phyloP scores from a whole-genome alignment of 2,329 filamentous ascomycete species.

The Hymenoscyphus fraxineus region DNA sequence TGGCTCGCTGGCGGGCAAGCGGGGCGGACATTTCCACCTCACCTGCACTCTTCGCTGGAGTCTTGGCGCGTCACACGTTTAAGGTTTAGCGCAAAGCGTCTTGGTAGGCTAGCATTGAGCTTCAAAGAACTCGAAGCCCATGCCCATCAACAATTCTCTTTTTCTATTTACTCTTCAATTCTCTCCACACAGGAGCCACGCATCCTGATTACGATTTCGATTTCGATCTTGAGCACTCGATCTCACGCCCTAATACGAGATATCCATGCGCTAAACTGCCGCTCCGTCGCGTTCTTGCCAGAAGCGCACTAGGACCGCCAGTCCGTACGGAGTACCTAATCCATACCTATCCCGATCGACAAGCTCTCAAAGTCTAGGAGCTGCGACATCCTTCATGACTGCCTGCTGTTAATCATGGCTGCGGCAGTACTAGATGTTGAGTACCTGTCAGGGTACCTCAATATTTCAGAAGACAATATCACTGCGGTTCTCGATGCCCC shows the following conservation, averaged over 20 bases:
- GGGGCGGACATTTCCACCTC: too few relatives aligned
- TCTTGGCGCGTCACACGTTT: neutral
- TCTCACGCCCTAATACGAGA: neutral
- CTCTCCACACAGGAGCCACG: neutral
- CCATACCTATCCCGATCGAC: conserved; percentile 9
- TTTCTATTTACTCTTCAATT: neutral
- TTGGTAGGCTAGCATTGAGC: neutral
- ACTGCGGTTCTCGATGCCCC: conserved; percentile 60
- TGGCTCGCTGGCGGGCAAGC: too few relatives aligned
- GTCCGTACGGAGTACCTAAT: neutral
- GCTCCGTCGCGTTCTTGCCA: neutral
- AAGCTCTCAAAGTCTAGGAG: neutral
- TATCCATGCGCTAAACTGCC: conserved; percentile 9
- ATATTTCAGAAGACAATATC: conserved; percentile 62
- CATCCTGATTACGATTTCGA: neutral
- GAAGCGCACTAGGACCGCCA: neutral
- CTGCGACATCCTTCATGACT: conserved; percentile 22
- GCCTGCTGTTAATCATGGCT: conserved; percentile 47
- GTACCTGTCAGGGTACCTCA: conserved; percentile 70
- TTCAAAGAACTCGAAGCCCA: conserved; percentile 9
- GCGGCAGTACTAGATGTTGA: conserved; percentile 61
- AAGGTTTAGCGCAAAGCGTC: neutral
- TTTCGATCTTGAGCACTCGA: neutral
- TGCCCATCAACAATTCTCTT: conserved; percentile 3
- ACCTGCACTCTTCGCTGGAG: neutral